Base-by-base conservation (phyloP, 164 flowering plant genomes). In the Tetrastigma voinierianum region DNA sequence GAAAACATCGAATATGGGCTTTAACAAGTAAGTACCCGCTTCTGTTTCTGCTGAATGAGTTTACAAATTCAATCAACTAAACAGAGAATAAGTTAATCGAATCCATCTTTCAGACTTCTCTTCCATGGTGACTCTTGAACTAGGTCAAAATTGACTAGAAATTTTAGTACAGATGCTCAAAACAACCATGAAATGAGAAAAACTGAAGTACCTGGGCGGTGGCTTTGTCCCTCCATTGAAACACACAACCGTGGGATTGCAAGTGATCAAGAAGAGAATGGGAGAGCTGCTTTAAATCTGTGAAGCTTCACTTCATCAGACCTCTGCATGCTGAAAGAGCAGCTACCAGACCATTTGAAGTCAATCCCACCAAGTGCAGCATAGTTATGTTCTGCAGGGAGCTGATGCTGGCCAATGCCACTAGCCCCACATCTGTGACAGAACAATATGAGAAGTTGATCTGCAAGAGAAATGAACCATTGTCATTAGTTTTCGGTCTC, bases 171-270 rank as follows among this genome's bases (percentile, higher is more conserved):
- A 2, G 40, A 25, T 25, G 7, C 40, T 25, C 7, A 25, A 25
- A 46, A 8, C 51, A 9, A 19, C 17, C 11, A 9, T 60, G 16
- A 24, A 16, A 62, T 17, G 67, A 55, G 40, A 17, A 66, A 32
- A 46, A 66, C 2, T 25, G 40, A 16, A 45, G 40, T 23, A 71
- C 78, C 72, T 67, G 75, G 23, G 58, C 64, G 25, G 66, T 67
- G 25, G 66, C 55, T 64, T 75, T 75, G 62, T 70, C 69, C 32
- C 78, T 70, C 78, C 78, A 75, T 1, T 58, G 74, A 62, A 75
- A 70, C 4, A 70, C 62, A 23, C 78, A 75, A 0, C 75, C 75
- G n/a, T 62, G 65, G 52, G 68, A 61, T 43, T 71, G 69, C 66
- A 75, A 48, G 59, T 67, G 24, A 2, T 44, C 46, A 17, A 70